phyloP scores from a whole-genome alignment of 352 stramenopile genomes.

The Phytophthora tubulina region DNA sequence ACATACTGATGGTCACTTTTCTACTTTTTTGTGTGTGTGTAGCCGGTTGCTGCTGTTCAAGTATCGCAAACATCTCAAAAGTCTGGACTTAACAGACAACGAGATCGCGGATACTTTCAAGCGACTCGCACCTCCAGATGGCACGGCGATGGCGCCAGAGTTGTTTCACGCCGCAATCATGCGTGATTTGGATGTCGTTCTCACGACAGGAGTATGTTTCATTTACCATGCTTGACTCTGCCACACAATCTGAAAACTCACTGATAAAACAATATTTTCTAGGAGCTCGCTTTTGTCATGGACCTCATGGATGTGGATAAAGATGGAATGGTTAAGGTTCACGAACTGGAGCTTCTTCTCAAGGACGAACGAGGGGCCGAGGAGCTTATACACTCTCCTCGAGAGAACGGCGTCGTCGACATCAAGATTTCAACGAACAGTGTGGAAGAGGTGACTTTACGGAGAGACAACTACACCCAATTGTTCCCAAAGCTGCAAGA shows the following conservation, averaged over 20 bases:
- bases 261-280: not conserved
- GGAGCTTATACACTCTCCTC: constrained; percentile 59
- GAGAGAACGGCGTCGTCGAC: constrained; percentile 67
- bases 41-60: constrained; percentile 84
- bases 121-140: constrained; percentile 50
- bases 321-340: constrained; percentile 71
- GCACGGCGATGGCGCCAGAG: constrained; percentile 57
- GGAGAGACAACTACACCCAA: constrained; percentile 69
- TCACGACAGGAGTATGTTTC: constrained; percentile 75
- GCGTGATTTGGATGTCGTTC: constrained; percentile 77
- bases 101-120: constrained; percentile 84
- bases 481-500: constrained; percentile 67
- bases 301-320: constrained; percentile 75
- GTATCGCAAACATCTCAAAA: constrained; percentile 70
- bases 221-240: not conserved
- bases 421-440: constrained; percentile 71
- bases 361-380: constrained; percentile 69
- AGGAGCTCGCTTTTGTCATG: constrained; percentile 78
- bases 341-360: constrained; percentile 77
- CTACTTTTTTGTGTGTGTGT: not conserved
- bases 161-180: constrained; percentile 72
- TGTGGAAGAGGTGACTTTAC: constrained; percentile 63
- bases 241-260: not conserved
- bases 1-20: not conserved
- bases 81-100: constrained; percentile 75